These are phyloP conservation scores for Falciphora oryzae DNA, from an alignment of 2,329 filamentous ascomycete species.

Conservation along the genomic window DNA sequence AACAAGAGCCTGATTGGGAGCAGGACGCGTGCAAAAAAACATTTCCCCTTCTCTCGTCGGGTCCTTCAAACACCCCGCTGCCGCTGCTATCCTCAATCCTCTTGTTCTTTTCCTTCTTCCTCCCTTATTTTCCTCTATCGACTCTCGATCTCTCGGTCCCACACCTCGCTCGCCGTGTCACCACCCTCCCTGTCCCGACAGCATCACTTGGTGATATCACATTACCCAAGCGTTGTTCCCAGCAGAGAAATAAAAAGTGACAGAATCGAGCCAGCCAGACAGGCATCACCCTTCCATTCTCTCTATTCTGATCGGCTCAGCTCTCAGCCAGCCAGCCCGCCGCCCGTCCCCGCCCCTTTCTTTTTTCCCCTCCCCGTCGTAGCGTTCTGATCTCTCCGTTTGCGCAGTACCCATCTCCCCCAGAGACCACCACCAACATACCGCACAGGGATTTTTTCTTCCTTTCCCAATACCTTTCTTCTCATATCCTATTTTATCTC, in stretches of 20 bases:
- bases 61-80: background rate
- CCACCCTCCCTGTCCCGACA: background rate
- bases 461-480: background rate
- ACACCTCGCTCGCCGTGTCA: background rate
- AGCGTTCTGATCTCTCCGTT: conserved; percentile 1
- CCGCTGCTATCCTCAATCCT: conserved; percentile 6
- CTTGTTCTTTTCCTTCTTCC: conserved; percentile 5
- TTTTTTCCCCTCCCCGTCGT: background rate
- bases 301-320: background rate
- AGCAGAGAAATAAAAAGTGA: conserved; percentile 1
- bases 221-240: conserved; percentile 1
- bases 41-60: background rate
- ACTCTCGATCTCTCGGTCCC: background rate
- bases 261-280: background rate
- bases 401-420: background rate
- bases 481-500: background rate
- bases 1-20: conserved; percentile 18
- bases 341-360: background rate
- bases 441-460: no score
- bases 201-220: background rate
- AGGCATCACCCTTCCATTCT: background rate
- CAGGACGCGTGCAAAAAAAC: background rate
- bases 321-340: conserved; percentile 1
- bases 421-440: background rate
- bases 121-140: conserved; percentile 2